These are phyloP conservation scores for Russula earlei DNA, from an alignment of 768 basidiomycete genomes.

Conservation along the genomic window DNA sequence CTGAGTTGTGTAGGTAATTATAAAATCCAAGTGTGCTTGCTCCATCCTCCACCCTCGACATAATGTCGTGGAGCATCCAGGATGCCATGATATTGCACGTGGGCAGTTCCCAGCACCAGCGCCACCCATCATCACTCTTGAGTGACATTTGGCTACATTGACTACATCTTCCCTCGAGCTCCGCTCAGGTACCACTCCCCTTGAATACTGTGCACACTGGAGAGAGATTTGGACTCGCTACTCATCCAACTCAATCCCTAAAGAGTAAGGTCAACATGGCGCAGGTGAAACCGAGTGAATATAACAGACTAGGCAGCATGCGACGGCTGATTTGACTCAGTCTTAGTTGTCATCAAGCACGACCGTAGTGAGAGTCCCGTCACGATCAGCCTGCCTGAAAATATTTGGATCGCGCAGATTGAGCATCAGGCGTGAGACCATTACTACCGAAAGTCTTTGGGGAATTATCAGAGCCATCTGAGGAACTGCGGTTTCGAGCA, in stretches of 20 bases:
- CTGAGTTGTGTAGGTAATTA: too few relatives aligned
- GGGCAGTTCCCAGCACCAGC: too few relatives aligned
- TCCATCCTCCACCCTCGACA: too few relatives aligned
- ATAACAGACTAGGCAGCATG: background rate
- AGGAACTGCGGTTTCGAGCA: background rate
- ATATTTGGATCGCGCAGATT: constrained; percentile 12
- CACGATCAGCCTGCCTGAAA: background rate
- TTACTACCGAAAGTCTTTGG: constrained; percentile 7
- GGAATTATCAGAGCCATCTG: background rate
- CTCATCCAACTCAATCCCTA: background rate
- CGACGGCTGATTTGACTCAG: background rate
- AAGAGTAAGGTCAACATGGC: background rate
- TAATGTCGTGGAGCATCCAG: too few relatives aligned
- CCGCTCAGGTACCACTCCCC: too few relatives aligned
- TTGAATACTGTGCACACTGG: too few relatives aligned
- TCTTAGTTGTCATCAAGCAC: background rate
- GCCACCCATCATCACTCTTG: too few relatives aligned
- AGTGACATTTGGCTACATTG: too few relatives aligned
- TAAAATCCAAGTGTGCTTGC: too few relatives aligned
- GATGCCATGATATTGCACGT: too few relatives aligned
- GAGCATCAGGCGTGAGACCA: constrained; percentile 16
- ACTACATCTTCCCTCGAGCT: too few relatives aligned
- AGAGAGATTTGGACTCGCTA: background rate
- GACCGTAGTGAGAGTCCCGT: background rate
- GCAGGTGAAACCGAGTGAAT: background rate